phyloP scores from a whole-genome alignment of 2,329 filamentous ascomycete species.

The Trichophyton benhamiae region DNA sequence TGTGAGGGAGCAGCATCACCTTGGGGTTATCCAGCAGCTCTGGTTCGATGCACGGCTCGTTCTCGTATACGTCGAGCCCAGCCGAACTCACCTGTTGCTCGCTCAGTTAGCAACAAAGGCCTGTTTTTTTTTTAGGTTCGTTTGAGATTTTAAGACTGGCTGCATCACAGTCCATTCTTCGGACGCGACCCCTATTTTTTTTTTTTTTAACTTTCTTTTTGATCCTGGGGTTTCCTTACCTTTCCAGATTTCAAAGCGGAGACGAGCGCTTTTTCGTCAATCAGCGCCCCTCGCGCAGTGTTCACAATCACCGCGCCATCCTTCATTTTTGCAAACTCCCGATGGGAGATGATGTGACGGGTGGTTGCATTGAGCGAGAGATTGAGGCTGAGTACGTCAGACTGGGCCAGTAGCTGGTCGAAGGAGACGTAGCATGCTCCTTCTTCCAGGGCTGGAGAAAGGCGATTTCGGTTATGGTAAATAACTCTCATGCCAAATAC shows the following conservation, averaged over 20 bases:
- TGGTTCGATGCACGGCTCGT: conserved; percentile 36
- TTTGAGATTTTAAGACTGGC: not conserved
- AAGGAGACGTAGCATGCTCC: conserved; percentile 36
- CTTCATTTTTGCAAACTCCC: conserved; percentile 31
- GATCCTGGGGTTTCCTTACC: conserved; percentile 17
- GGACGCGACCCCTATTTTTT: not conserved
- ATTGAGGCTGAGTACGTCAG: conserved; percentile 37
- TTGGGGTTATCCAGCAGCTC: conserved; percentile 35
- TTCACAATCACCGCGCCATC: conserved; percentile 26
- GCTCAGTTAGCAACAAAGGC: not conserved
- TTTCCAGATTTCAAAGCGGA: conserved; percentile 34
- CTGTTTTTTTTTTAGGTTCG: not conserved
- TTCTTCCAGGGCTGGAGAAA: conserved; percentile 30
- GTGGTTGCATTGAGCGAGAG: conserved; percentile 34
- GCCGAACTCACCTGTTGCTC: conserved; percentile 28
- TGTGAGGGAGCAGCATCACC: conserved; percentile 47
- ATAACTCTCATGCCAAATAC: conserved; percentile 38
- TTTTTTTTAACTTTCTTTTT: not conserved
- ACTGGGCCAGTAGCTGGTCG: conserved; percentile 34
- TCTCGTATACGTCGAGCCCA: conserved; percentile 37
- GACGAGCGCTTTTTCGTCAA: conserved; percentile 37
- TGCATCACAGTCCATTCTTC: not conserved
- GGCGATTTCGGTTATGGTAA: conserved; percentile 36
- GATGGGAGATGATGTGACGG: conserved; percentile 35
- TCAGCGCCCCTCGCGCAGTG: conserved; percentile 23